Conservation (phyloP, 352 stramenopile species). For the Elongisporangium senticosum region DNA sequence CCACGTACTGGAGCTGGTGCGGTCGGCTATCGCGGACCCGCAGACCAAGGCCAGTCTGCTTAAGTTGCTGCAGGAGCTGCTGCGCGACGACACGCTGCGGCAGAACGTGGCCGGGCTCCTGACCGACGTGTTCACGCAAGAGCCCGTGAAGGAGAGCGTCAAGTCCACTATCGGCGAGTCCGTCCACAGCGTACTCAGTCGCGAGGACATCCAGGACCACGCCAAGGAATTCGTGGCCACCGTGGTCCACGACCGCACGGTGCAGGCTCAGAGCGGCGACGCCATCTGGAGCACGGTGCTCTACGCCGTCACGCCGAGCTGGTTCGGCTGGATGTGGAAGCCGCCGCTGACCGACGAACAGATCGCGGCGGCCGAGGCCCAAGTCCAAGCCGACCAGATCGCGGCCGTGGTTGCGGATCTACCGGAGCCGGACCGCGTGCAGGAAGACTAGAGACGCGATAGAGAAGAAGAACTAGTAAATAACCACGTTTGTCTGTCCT, state of each 20-base stretch:
- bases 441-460: constrained; percentile 10
- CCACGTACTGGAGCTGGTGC: constrained; percentile 51
- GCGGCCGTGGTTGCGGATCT: constrained; percentile 25
- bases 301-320: constrained; percentile 70
- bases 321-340: constrained; percentile 77
- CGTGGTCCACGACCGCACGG: constrained; percentile 77
- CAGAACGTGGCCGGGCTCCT: constrained; percentile 55
- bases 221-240: constrained; percentile 78
- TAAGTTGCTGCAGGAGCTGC: constrained; percentile 52
- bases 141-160: constrained; percentile 63
- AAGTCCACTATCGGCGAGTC: constrained; percentile 46
- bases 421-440: constrained; percentile 16
- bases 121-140: constrained; percentile 59
- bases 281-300: constrained; percentile 77
- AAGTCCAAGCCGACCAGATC: constrained; percentile 12
- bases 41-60: constrained; percentile 41
- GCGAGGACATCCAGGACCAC: constrained; percentile 69
- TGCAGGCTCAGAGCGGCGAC: constrained; percentile 72
- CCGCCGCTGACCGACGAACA: constrained; percentile 17
- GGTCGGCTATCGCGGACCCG: constrained; percentile 39
- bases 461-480: constrained; percentile 3
- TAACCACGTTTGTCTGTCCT: constrained; percentile 7
- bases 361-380: constrained; percentile 14
- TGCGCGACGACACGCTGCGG: constrained; percentile 49
- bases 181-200: constrained; percentile 73